These are phyloP conservation scores for Euphorbia celastroides DNA, from an alignment of 441 rosid genomes.

Conservation along the genomic window DNA sequence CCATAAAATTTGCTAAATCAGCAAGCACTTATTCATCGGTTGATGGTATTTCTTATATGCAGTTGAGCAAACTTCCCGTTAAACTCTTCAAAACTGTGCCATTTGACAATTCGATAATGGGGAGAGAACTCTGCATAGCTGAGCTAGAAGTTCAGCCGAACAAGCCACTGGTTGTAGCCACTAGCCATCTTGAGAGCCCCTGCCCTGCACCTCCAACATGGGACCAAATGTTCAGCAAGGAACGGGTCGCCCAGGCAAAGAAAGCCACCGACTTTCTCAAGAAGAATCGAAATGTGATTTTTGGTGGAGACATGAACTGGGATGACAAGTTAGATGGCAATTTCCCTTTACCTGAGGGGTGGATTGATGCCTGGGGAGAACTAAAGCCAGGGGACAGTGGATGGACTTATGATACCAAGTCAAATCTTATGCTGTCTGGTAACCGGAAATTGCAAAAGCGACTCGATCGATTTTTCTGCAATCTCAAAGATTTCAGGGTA, in stretches of 20 bases:
- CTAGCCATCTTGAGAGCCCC: conserved; percentile 98
- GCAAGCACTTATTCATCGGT: no score
- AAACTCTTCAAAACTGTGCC: conserved; percentile 54
- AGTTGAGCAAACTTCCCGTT: conserved; percentile 76
- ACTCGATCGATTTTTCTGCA: conserved; percentile 65
- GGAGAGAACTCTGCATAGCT: conserved; percentile 66
- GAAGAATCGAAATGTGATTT: conserved; percentile 57
- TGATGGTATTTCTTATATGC: conserved; percentile 20
- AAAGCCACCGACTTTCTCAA: conserved; percentile 47
- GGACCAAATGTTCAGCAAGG: conserved; percentile 94
- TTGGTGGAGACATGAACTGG: conserved; percentile 37
- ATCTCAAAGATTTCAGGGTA: conserved; percentile 55
- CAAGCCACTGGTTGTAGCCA: conserved; percentile 59
- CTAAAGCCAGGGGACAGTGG: conserved; percentile 65
- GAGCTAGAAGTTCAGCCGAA: conserved; percentile 56
- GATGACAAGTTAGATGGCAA: conserved; percentile 41
- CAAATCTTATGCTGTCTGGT: conserved; percentile 77
- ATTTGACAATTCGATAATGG: conserved; percentile 73
- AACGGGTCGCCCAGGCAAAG: conserved; percentile 73
- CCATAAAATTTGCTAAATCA: background rate
- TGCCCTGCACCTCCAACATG: conserved; percentile 89
- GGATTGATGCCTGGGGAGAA: conserved; percentile 80
- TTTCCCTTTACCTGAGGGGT: conserved; percentile 63
- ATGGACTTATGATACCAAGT: conserved; percentile 86
- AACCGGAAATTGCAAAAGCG: conserved; percentile 67